Percentiles rank a stretch among this genome's conserved stretches.
Evolutionary conservation across 2,329 filamentous ascomycete species (phyloP).

Genomic region (Fusarium sp.): DNA sequence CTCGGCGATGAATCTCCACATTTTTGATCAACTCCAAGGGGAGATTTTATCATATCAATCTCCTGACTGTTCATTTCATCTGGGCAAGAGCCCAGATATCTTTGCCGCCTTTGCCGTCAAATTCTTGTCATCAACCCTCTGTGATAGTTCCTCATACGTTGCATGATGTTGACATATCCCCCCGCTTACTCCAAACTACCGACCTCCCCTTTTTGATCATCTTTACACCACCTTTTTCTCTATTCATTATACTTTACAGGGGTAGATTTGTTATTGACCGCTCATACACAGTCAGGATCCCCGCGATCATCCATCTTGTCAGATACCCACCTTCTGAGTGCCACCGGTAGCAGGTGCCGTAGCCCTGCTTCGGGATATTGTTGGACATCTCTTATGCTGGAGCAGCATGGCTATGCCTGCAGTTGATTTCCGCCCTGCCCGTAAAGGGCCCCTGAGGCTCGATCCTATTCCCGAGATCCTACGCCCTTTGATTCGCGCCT

Average conservation of each 20-base stretch:
- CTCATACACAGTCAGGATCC: constrained; percentile 32
- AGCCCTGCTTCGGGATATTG: constrained; percentile 28
- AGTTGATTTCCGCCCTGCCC: constrained; percentile 24
- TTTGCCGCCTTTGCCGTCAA: constrained; percentile 8
- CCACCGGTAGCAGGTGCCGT: constrained; percentile 36
- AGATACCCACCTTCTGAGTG: constrained; percentile 25
- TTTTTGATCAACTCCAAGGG: constrained; percentile 6
- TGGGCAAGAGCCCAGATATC: constrained; percentile 5
- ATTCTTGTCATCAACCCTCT: constrained; percentile 5
- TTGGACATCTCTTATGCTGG: constrained; percentile 21
- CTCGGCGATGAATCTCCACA: constrained; percentile 19
- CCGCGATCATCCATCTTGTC: constrained; percentile 26
- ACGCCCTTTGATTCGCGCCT: constrained; percentile 67
- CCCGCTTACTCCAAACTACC: constrained; percentile 12
- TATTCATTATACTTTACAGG: constrained; percentile 28
- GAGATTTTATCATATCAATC: neutral
- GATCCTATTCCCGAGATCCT: constrained; percentile 58
- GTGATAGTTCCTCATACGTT: constrained; percentile 21
- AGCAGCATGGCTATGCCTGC: constrained; percentile 19
- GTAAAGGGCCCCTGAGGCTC: constrained; percentile 39
- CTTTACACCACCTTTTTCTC: constrained; percentile 36
- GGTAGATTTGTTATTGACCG: constrained; percentile 30
- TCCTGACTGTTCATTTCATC: constrained; percentile 13
- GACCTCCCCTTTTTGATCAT: constrained; percentile 14
- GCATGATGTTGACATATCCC: constrained; percentile 32